phyloP scores from a whole-genome alignment of 306 rosid genomes.

The Ormosia semicastrata region DNA sequence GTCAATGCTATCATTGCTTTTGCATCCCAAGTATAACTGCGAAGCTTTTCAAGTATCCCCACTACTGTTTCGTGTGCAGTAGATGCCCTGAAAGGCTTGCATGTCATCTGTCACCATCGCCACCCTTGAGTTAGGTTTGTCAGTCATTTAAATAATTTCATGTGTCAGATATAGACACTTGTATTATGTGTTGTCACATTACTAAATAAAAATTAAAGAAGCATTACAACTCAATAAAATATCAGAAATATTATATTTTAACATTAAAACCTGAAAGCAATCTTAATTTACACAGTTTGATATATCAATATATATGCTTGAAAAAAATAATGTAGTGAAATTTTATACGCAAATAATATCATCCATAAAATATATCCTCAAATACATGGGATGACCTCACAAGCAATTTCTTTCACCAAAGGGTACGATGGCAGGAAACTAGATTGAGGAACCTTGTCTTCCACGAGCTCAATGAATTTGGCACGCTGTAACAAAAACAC shows the following conservation, averaged over 20 bases:
- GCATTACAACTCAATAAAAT: no score
- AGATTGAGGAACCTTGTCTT: constrained; percentile 26
- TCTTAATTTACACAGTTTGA: no score
- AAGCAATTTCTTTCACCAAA: constrained; percentile 24
- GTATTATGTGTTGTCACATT: neutral
- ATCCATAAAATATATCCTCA: no score
- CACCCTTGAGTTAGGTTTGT: neutral
- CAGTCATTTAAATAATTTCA: no score
- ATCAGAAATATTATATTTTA: no score
- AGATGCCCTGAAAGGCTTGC: neutral
- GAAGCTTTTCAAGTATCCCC: constrained; percentile 38
- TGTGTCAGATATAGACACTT: no score
- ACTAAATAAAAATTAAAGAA: neutral
- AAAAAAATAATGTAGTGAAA: no score
- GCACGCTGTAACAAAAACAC: neutral
- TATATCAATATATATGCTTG: no score
- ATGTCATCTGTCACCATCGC: constrained; percentile 15
- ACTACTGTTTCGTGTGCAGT: constrained; percentile 37
- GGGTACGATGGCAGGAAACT: constrained; percentile 18
- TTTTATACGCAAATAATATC: no score
- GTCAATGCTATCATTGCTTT: constrained; percentile 52
- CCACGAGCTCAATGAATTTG: constrained; percentile 29
- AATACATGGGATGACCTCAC: constrained; percentile 13
- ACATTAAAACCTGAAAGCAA: no score
- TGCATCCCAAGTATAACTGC: constrained; percentile 50